Evolutionary conservation across 768 basidiomycete genomes (phyloP).

Genomic region (Suillus spraguei): DNA sequence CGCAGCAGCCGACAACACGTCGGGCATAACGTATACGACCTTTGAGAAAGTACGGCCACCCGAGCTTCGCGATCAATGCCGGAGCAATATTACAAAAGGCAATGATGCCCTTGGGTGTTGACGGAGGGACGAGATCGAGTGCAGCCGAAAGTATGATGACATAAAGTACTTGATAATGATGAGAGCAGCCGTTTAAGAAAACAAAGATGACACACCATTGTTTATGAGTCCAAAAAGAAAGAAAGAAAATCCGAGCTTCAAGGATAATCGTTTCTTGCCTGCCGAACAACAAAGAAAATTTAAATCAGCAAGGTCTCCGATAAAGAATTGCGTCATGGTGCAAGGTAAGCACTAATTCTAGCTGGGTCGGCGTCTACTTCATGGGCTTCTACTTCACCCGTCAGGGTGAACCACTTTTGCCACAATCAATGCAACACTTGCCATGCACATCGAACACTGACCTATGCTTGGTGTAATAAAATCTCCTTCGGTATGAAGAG

Average conservation of each 20-base stretch:
- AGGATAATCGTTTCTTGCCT: slow-evolving; percentile 30
- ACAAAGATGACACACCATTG: slow-evolving; percentile 57
- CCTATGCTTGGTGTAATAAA: slow-evolving; percentile 1
- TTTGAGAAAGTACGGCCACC: slow-evolving; percentile 90
- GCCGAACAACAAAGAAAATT: neutral
- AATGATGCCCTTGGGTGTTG: slow-evolving; percentile 93
- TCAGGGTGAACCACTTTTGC: slow-evolving; percentile 23
- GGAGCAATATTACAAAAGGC: slow-evolving; percentile 95
- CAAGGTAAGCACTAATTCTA: slow-evolving; percentile 12
- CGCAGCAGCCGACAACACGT: slow-evolving; percentile 74
- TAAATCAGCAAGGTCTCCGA: slow-evolving; percentile 21
- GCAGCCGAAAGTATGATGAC: slow-evolving; percentile 97
- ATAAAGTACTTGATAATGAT: slow-evolving; percentile 67
- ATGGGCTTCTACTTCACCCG: slow-evolving; percentile 4
- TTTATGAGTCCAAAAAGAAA: slow-evolving; percentile 93
- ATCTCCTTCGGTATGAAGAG: neutral
- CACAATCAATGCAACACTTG: slow-evolving; percentile 29
- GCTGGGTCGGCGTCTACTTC: neutral
- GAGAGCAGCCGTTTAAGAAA: neutral
- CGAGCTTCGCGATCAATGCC: slow-evolving; percentile 81
- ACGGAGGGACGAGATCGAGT: slow-evolving; percentile 87
- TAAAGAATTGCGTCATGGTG: slow-evolving; percentile 24
- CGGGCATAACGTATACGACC: slow-evolving; percentile 82
- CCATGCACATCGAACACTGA: neutral
- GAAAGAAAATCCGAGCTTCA: slow-evolving; percentile 63